Evolutionary conservation across 169 alveolate genomes (phyloP).

Genomic region (Plasmodium coatneyi): DNA sequence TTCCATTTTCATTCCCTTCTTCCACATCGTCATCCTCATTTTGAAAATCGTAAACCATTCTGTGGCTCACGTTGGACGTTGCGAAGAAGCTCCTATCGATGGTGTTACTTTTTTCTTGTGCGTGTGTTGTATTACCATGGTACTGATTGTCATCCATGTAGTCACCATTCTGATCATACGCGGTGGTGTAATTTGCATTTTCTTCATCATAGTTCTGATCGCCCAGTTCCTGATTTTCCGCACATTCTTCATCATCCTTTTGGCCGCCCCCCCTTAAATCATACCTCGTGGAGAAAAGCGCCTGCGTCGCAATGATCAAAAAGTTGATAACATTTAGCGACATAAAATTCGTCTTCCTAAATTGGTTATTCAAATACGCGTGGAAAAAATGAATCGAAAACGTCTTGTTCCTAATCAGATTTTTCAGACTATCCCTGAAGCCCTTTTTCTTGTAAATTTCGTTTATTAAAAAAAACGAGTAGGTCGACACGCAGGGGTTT

Average conservation of each 20-base stretch:
- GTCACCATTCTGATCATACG: not conserved
- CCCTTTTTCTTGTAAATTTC: conserved; percentile 7
- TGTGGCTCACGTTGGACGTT: conserved; percentile 26
- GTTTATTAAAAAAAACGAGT: conserved; percentile 55
- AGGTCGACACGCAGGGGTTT: conserved; percentile 57
- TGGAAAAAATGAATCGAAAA: conserved; percentile 50
- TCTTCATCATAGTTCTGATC: not conserved
- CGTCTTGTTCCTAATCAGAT: conserved; percentile 14
- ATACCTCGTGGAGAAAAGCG: conserved; percentile 26
- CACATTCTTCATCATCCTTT: not conserved
- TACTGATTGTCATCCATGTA: not conserved
- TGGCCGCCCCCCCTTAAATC: not conserved
- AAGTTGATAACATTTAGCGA: conserved; percentile 34
- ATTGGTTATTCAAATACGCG: conserved; percentile 15
- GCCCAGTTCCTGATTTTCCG: not conserved
- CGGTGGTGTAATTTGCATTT: not conserved
- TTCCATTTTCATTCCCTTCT: not conserved
- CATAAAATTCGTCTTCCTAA: conserved; percentile 6
- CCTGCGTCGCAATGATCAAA: conserved; percentile 48
- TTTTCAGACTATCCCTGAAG: not conserved
- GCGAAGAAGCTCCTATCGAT: conserved; percentile 48
- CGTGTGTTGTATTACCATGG: not conserved
- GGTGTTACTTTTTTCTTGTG: not conserved
- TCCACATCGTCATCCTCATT: conserved; percentile 13
- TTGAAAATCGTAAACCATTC: conserved; percentile 31